Conservation (phyloP, 2,329 filamentous ascomycete species). For the Pseudovirgaria hyperparasitica region DNA sequence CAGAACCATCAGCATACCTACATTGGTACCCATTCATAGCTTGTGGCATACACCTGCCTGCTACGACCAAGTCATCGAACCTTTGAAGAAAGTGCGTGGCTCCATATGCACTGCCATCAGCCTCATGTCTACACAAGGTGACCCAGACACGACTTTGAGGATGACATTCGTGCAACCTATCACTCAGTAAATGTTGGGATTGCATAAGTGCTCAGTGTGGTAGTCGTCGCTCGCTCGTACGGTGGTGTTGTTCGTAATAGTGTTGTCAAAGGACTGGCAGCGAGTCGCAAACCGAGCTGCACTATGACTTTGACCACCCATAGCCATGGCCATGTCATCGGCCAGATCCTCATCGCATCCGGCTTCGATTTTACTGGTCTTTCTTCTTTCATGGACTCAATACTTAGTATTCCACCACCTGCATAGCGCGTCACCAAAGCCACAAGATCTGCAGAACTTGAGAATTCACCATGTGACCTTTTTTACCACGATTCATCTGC, state of each 20-base stretch:
- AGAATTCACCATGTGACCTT: slow-evolving; percentile 24
- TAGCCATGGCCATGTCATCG: slow-evolving; percentile 5
- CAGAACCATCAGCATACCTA: too few relatives aligned
- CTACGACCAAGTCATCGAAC: slow-evolving; percentile 3
- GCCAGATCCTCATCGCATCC: slow-evolving; percentile 8
- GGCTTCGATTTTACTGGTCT: slow-evolving; percentile 9
- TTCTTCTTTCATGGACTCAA: slow-evolving; percentile 8
- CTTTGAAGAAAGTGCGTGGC: slow-evolving; percentile 3
- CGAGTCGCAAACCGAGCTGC: slow-evolving; percentile 1
- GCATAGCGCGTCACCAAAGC: slow-evolving; percentile 6
- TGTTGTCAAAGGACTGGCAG: slow-evolving; percentile 31
- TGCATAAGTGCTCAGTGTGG: slow-evolving; percentile 22
- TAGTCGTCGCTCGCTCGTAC: slow-evolving; percentile 38
- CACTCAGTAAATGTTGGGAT: slow-evolving; percentile 5
- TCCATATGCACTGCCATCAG: slow-evolving; percentile 5
- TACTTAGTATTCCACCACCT: slow-evolving; percentile 7
- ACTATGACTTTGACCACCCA: neutral
- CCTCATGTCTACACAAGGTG: slow-evolving; percentile 7
- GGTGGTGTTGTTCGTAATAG: slow-evolving; percentile 35
- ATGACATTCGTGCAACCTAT: slow-evolving; percentile 8
- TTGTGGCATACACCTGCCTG: slow-evolving; percentile 1
- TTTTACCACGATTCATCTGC: slow-evolving; percentile 39
- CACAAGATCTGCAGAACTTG: slow-evolving; percentile 31
- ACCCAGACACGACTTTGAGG: slow-evolving; percentile 8
- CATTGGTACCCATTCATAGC: neutral